Evolutionary conservation across 73 alveolate species (phyloP).

Genomic region (Paramecium primaurelia): DNA sequence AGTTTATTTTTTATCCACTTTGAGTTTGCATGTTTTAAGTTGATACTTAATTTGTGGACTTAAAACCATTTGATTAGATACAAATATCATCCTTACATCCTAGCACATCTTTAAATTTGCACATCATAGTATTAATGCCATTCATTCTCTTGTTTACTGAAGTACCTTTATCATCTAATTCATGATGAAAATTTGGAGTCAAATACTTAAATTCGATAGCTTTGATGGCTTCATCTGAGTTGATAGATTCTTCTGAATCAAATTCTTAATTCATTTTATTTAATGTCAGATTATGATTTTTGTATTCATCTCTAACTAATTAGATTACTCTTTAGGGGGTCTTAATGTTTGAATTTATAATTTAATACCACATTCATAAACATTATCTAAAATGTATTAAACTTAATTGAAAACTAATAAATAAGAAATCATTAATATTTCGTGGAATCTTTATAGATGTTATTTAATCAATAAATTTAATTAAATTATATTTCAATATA

Average conservation of each 20-base stretch:
- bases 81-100: neutral
- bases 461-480: too few species aligned
- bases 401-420: neutral
- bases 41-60: neutral
- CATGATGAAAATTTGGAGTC: neutral
- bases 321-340: neutral
- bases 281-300: neutral
- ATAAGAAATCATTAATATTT: neutral
- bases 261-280: neutral
- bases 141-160: neutral
- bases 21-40: neutral
- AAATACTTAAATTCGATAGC: neutral
- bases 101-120: neutral
- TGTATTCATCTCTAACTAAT: neutral
- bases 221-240: slow-evolving; percentile 20
- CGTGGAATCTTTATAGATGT: neutral
- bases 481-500: too few species aligned
- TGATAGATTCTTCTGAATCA: slow-evolving; percentile 16
- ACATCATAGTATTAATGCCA: neutral
- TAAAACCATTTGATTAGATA: neutral
- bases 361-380: neutral
- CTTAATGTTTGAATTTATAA: neutral
- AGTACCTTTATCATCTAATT: neutral
- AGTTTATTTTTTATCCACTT: neutral
- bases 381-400: neutral